These are phyloP conservation scores for Amanita inopinata DNA, from an alignment of 768 basidiomycete species.

Conservation along the genomic window DNA sequence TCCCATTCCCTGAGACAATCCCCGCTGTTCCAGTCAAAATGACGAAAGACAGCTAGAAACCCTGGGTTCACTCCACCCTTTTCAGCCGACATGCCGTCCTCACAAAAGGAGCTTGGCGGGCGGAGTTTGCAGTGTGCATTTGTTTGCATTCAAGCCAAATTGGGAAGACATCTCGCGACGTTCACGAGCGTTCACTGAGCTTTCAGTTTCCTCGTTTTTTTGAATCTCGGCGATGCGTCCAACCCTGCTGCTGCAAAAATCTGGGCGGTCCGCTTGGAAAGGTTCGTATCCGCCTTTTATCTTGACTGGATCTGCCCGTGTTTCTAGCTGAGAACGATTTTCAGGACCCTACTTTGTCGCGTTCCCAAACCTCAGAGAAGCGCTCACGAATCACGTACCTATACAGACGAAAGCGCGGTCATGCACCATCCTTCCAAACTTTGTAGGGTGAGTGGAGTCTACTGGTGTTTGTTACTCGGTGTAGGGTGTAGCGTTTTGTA, in stretches of 20 bases:
- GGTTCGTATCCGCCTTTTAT: constrained; percentile 28
- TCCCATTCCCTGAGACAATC: too few species aligned
- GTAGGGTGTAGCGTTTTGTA: neutral
- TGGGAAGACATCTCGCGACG: neutral
- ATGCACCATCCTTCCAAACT: constrained; percentile 92
- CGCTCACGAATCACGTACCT: constrained; percentile 70
- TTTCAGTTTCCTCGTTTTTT: neutral
- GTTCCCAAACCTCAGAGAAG: constrained; percentile 80
- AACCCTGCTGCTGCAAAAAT: constrained; percentile 44
- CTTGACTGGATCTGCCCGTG: neutral
- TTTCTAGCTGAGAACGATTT: neutral
- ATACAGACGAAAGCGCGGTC: constrained; percentile 83
- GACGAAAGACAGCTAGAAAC: too few species aligned
- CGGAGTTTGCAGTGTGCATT: too few species aligned
- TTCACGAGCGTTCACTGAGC: neutral
- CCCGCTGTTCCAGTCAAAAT: too few species aligned
- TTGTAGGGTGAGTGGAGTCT: constrained; percentile 76
- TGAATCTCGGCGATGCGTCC: constrained; percentile 44
- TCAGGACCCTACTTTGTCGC: constrained; percentile 91
- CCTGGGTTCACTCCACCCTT: too few species aligned
- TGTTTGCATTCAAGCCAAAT: too few species aligned
- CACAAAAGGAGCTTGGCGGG: too few species aligned
- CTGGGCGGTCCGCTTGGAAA: constrained; percentile 81
- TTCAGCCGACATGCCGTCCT: too few species aligned
- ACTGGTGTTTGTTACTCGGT: neutral